Conservation (phyloP, 495 filamentous ascomycete genomes). For the Penicillium herquei region DNA sequence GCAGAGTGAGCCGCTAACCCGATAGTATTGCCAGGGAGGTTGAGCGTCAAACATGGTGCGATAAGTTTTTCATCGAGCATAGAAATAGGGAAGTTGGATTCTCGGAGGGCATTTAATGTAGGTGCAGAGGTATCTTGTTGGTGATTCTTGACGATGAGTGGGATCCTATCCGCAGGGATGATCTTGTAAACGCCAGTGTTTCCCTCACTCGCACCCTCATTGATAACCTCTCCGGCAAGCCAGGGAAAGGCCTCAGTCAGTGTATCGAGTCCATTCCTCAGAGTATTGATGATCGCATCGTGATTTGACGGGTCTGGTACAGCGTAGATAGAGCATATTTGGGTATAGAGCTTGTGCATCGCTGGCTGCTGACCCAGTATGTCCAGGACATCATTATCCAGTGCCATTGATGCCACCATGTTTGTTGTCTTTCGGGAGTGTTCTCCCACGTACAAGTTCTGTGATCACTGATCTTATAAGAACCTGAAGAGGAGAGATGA, state of each 20-base stretch:
- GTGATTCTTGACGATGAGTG: constrained; percentile 46
- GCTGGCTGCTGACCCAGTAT: constrained; percentile 14
- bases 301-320: constrained; percentile 24
- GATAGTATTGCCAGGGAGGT: constrained; percentile 13
- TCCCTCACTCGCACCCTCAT: constrained; percentile 32
- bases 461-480: no score
- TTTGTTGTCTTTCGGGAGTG: no score
- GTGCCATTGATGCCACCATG: background rate
- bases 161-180: constrained; percentile 27
- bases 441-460: no score
- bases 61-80: constrained; percentile 53
- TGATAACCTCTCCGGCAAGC: constrained; percentile 53
- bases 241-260: constrained; percentile 48
- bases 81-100: constrained; percentile 45
- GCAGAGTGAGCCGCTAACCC: constrained; percentile 20
- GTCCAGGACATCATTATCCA: constrained; percentile 8
- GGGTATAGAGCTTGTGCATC: constrained; percentile 40
- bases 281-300: constrained; percentile 25
- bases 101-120: constrained; percentile 39
- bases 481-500: no score
- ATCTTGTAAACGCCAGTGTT: constrained; percentile 45
- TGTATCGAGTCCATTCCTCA: constrained; percentile 36
- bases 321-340: constrained; percentile 40
- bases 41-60: constrained; percentile 47
- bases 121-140: constrained; percentile 33